Percentiles rank a stretch among this genome's conserved stretches.
phyloP scores from a whole-genome alignment of 768 basidiomycete species.

The Tylopilus intermedius region DNA sequence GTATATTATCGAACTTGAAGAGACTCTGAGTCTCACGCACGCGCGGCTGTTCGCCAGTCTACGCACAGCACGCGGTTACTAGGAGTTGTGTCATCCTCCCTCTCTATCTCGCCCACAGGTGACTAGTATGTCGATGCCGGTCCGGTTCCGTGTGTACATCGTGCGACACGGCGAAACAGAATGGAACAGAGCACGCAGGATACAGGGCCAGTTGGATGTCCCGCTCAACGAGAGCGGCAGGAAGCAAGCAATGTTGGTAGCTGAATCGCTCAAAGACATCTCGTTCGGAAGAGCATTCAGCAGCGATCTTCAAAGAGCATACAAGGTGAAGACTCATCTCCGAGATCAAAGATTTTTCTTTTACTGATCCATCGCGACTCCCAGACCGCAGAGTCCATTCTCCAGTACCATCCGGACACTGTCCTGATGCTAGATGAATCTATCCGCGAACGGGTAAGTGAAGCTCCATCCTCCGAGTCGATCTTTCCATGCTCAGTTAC shows the following conservation, averaged over 20 bases:
- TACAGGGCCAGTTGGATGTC: conserved; percentile 76
- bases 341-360: background rate
- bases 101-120: background rate
- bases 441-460: conserved; percentile 62
- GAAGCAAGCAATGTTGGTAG: conserved; percentile 55
- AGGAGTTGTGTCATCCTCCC: background rate
- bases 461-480: background rate
- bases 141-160: conserved; percentile 50
- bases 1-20: background rate
- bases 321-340: conserved; percentile 42
- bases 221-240: conserved; percentile 57
- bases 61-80: too few species aligned
- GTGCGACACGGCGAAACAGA: conserved; percentile 79
- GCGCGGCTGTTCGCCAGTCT: background rate
- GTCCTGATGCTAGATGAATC: conserved; percentile 39
- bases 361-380: background rate
- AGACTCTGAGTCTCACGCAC: background rate
- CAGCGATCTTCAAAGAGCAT: conserved; percentile 70
- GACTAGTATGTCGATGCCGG: conserved; percentile 18
- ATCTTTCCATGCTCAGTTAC: background rate
- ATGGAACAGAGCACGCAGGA: conserved; percentile 54
- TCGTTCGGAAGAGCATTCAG: conserved; percentile 57
- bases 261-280: conserved; percentile 47
- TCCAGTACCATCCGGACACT: conserved; percentile 47
- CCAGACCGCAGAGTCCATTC: conserved; percentile 65